Evolutionary conservation across 176 grass and related monocot species (phyloP), one percentile per base, ranked within the genome.

Genomic region (Oryza brachyantha): DNA sequence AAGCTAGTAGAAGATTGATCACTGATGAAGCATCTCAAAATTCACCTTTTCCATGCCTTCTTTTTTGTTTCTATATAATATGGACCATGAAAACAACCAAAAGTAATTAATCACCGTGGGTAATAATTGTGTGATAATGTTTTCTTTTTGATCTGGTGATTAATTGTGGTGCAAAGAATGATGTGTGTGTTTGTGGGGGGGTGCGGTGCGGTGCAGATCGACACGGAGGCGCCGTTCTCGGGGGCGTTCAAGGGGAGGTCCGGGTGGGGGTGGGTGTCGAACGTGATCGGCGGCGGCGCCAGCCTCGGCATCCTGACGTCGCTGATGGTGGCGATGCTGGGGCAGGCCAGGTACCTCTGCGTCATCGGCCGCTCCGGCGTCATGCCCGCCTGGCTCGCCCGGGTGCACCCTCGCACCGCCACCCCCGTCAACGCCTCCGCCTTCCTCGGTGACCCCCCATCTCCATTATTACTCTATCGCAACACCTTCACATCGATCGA

Each of bases 281-380:
- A 99, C 66, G 88, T 95, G 35, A 77, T 95, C 31, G 96, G 90
- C 10, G 83, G 71, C 1, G 96, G 96, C 5, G 96, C 96, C 1
- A 93, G 96, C 74, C 89, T 95, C 2, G 92, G 96, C 29, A 99
- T 99, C 85, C 75, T 99, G 54, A 95, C 96, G 72, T 99, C 96
- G 36, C 86, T 99, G 3, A 76, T 95, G 83, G 92, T 93, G n/a
- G 81, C 96, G n/a, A 99, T 95, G 96, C 76, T 99, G 46, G 96
- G 96, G 0, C 96, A 99, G 78, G 96, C 96, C 0, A 79, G 96
- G 59, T 99, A 99, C 79, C 77, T 99, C 13, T 99, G 96, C 60
- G 92, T 95, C 54, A 95, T 99, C 76, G 92, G 96, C 32, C 92
- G 96, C 32, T 99, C 96, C 5, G 91, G 80, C 45, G 86, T 99